phyloP scores from a whole-genome alignment of 257 asterid genomes.

The Solanum chilense region DNA sequence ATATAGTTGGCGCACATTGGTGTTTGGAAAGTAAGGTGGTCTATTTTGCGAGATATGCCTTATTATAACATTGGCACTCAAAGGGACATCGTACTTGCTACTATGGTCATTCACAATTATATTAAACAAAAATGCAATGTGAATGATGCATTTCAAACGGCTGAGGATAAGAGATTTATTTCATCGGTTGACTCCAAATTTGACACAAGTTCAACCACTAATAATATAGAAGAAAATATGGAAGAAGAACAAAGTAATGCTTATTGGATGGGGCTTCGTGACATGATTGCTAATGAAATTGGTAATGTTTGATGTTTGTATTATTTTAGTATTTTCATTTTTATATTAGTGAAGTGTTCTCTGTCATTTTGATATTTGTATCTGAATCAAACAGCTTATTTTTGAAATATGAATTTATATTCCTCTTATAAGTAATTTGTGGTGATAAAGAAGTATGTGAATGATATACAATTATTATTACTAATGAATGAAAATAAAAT shows the following conservation, averaged over 20 bases:
- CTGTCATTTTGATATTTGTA: not conserved
- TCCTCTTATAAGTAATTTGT: not conserved
- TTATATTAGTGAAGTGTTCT: not conserved
- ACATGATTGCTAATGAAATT: not conserved
- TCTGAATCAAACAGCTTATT: not conserved
- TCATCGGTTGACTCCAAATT: not conserved
- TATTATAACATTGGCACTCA: not conserved
- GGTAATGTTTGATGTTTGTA: not conserved
- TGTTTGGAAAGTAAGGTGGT: not conserved
- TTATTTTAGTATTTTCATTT: not conserved
- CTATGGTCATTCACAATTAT: not conserved
- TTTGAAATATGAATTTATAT: not conserved
- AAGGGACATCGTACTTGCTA: not conserved
- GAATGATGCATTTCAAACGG: not conserved
- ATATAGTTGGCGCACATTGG: not conserved
- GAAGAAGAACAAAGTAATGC: not conserved
- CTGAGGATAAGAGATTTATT: not conserved
- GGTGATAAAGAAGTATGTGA: not conserved
- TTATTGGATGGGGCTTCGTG: not conserved
- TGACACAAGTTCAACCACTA: not conserved
- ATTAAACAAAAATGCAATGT: not conserved
- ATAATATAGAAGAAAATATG: not conserved
- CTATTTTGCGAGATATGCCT: not conserved
- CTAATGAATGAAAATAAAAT: not conserved
- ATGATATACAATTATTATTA: not conserved